phyloP scores from a whole-genome alignment of 164 flowering plant species.

The Magnolia changhungtana region DNA sequence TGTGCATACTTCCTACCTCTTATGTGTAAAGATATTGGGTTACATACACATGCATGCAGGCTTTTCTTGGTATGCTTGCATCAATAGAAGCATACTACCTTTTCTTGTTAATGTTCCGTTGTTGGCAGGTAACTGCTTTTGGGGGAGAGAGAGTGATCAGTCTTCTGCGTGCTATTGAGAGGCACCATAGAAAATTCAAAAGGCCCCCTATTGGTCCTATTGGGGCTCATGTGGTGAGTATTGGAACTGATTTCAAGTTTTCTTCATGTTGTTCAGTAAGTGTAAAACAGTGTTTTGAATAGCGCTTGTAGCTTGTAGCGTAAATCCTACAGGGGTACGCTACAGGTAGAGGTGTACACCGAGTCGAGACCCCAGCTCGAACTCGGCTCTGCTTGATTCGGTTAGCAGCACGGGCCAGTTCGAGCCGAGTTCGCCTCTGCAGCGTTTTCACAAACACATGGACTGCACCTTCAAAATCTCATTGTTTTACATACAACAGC shows the following conservation, averaged over 20 bases:
- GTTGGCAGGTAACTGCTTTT: slow-evolving; percentile 81
- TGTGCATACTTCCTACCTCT: neutral
- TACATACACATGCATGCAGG: neutral
- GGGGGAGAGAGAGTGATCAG: slow-evolving; percentile 77
- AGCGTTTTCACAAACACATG: too few relatives aligned
- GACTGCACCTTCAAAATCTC: too few relatives aligned
- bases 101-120: slow-evolving; percentile 2
- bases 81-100: neutral
- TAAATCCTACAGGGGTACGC: too few relatives aligned
- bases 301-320: too few relatives aligned
- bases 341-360: too few relatives aligned
- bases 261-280: neutral
- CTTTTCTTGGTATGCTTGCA: neutral
- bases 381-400: too few relatives aligned
- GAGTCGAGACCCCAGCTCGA: too few relatives aligned
- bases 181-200: slow-evolving; percentile 46
- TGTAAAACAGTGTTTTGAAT: too few relatives aligned
- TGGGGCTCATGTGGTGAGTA: slow-evolving; percentile 82
- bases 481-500: too few relatives aligned
- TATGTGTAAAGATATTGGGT: too few relatives aligned
- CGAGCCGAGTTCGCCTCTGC: too few relatives aligned
- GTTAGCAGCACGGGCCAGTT: too few relatives aligned
- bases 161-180: slow-evolving; percentile 69
- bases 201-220: slow-evolving; percentile 94
- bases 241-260: neutral